These are phyloP conservation scores for Ochetophila trinervis DNA, from an alignment of 306 rosid species.

Conservation along the genomic window DNA sequence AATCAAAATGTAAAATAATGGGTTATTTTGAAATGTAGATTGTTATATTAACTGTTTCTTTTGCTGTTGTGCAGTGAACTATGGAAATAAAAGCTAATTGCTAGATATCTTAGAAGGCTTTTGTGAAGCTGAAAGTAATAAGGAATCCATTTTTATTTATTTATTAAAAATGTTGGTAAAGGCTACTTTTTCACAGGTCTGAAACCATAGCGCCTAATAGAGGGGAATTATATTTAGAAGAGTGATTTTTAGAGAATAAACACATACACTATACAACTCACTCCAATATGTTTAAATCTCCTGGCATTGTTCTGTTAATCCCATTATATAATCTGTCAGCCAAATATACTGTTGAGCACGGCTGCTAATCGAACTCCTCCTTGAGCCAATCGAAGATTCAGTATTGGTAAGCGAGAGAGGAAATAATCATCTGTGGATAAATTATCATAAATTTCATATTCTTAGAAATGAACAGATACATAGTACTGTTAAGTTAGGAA, in stretches of 20 bases:
- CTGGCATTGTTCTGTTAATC: neutral
- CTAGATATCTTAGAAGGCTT: neutral
- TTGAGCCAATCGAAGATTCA: slow-evolving; percentile 66
- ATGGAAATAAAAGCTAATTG: neutral
- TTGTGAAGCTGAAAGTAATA: neutral
- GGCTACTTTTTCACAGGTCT: neutral
- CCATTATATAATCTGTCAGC: slow-evolving; percentile 12
- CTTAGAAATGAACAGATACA: neutral
- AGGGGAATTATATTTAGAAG: neutral
- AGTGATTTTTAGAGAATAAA: neutral
- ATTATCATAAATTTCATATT: neutral
- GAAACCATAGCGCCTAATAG: neutral
- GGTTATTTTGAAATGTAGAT: neutral
- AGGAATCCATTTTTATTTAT: neutral
- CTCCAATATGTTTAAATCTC: neutral
- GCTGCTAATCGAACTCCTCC: slow-evolving; percentile 92
- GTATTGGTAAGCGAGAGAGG: slow-evolving; percentile 58
- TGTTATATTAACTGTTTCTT: neutral
- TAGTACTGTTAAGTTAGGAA: neutral
- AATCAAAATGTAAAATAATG: too few relatives aligned
- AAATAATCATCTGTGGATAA: slow-evolving; percentile 64
- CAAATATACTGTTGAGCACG: slow-evolving; percentile 58
- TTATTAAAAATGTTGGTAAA: neutral
- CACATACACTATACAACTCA: neutral
- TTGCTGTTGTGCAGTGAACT: neutral